Base-by-base conservation (phyloP, 2,329 filamentous ascomycete species). In the Exserohilum turcica region DNA sequence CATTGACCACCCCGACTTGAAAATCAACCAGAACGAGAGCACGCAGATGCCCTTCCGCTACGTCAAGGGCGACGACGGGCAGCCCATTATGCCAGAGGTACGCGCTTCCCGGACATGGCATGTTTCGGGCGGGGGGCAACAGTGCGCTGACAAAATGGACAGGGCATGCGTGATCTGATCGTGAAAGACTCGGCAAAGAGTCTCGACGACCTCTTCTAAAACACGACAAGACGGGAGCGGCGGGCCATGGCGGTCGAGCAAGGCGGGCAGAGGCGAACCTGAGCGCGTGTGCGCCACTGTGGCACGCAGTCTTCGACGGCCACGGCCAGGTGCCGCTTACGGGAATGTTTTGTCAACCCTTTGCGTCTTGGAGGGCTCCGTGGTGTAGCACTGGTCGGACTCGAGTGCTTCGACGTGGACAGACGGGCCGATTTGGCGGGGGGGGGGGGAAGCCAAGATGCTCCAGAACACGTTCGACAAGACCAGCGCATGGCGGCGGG, bases 11-110 rank as follows among this genome's bases (percentile, higher is more conserved):
- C 94, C 94, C 0, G 93, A 97, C 71, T 84, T 99, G 70, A 87
- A 87, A 70, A 88, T 97, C 74, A 91, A 90, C 73, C 87, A 94
- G 72, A 88, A 96, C 69, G 94, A 99, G 78, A 94, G 90, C 73
- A 96, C 92, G 0, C 84, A 96, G 75, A 97, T 99, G 94, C 94
- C 94, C 0, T 99, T 99, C 76, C 90, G 94, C 63, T 99, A 99
- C 72, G 92, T 99, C 44, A 88, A 84, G 70, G 87, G 83, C 45
- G 78, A 84, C 9, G 80, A 90, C 51, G 91, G 89, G 38, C 81
- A 90, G 63, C 91, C 92, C 1, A 86, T 97, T 53, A 96, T 99
- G 92, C 94, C 94, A 18, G 83, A 90, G 79, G 92, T 96, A 76
- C 77, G 82, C 53, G 47, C 40, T 24, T 44, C 47, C 44, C 32